These are phyloP conservation scores for Penstemon davidsonii DNA, from an alignment of 257 asterid genomes.

Conservation along the genomic window DNA sequence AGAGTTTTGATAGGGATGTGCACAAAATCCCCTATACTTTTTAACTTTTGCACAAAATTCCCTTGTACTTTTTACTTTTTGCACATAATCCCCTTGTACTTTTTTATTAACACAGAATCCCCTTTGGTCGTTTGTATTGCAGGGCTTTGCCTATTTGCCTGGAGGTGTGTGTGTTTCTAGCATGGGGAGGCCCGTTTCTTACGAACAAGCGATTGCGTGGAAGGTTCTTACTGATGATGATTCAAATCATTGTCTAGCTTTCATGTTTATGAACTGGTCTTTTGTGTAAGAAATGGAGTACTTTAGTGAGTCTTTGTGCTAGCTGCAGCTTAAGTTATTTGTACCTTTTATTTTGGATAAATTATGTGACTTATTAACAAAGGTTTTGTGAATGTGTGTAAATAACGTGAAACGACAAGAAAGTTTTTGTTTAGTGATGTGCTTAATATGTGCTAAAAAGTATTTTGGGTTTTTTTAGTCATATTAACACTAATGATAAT, in stretches of 20 bases:
- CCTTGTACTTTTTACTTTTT: too few species aligned
- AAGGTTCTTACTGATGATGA: slow-evolving; percentile 79
- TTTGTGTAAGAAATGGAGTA: slow-evolving; percentile 43
- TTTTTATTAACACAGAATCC: too few species aligned
- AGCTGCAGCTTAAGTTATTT: slow-evolving; percentile 35
- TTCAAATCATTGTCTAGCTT: slow-evolving; percentile 81
- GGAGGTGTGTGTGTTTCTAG: slow-evolving; percentile 82
- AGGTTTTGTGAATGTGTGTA: neutral
- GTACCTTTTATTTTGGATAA: slow-evolving; percentile 33
- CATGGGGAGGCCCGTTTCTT: slow-evolving; percentile 88
- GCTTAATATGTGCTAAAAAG: too few species aligned
- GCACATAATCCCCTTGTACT: too few species aligned
- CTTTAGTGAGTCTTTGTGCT: neutral
- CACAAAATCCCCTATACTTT: too few species aligned
- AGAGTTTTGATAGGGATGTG: too few species aligned
- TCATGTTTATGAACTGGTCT: slow-evolving; percentile 96
- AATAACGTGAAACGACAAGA: too few species aligned
- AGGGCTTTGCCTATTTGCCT: slow-evolving; percentile 87
- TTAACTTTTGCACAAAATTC: too few species aligned
- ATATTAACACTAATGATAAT: too few species aligned
- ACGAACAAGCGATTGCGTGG: slow-evolving; percentile 87
- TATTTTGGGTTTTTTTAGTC: too few species aligned
- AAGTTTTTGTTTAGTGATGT: too few species aligned
- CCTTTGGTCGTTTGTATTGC: neutral
- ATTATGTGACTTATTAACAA: slow-evolving; percentile 3